Evolutionary conservation across 805 yeast species (phyloP), one percentile per base, ranked within the genome.

Genomic region (Candida odintsovae): DNA sequence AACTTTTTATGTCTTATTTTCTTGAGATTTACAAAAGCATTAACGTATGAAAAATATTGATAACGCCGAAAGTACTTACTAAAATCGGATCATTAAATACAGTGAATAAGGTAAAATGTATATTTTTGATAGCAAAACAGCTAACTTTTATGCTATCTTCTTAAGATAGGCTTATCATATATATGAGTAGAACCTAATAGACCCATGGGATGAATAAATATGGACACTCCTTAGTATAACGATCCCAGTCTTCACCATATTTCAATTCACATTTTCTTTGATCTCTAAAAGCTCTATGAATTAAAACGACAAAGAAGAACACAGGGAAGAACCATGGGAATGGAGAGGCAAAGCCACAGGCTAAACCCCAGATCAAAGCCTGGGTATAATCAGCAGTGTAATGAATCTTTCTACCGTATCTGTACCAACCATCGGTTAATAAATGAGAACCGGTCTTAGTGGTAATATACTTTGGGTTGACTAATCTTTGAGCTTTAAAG

Each of bases 251-350:
- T 38, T 79, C 84, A 40, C 98, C 98, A 61, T 94, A 94, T 72
- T 94, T 94, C 64, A 70, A 74, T 56, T 74, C 77, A 68, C 97
- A 89, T 66, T 92, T 89, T 52, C 81, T 77, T 54, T 83, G 78
- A 70, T 94, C 99, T 71, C 99, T 84, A 54, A 73, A 64, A 38
- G 96, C 89, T 69, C 99, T 83, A 69, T 94, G 99, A 40, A 83
- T 67, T 64, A 94, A 78, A 51, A 90, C 97, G 56, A 83, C 69
- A 51, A 90, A 78, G 81, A 89, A 94, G 72, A 94, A 94, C 20
- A 73, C 71, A 4, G 99, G 97, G 81, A 85, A 92, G 69, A 94
- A 94, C 92, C 96, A 94, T 39, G 97, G 96, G 73, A 92, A 80
- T 42, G 90, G 86, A 3, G 96, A 86, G 28, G 73, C 74, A 66